Base-by-base conservation (phyloP, 805 yeast species). In the Tetrapisispora nanseiensis region DNA sequence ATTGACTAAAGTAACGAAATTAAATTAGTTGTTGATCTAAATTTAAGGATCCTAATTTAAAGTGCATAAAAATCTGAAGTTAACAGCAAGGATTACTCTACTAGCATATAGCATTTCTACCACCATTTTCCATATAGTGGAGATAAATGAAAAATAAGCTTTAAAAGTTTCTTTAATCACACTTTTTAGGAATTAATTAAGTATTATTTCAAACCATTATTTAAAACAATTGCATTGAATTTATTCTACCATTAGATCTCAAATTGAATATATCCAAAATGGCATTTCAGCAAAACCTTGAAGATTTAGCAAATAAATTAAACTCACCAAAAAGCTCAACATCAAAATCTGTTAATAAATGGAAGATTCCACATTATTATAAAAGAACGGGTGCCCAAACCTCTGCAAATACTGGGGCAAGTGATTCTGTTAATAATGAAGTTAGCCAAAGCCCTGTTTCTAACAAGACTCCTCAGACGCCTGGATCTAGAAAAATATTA, bases 361-460 rank as follows among this genome's bases (percentile, higher is more conserved):
- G 64, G 64, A 59, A 58, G 42, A 59, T 59, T 24, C 64, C 64
- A 10, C 64, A 59, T 43, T 59, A 59, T 39, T 59, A 59, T 40
- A 52, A 59, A 26, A 52, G 61, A 40, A 48, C 55, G 3, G 23
- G 18, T 19, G 29, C 44, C 1, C 39, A 30, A 41, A n/a, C n/a
- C n/a, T n/a, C n/a, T n/a, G n/a, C n/a, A n/a, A 36, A 31, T 3
- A 33, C 11, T 31, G 22, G 11, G 8, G 11, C 27, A 24, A 24
- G 27, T 24, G 27, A n/a, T n/a, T n/a, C n/a, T 15, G 4, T n/a
- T n/a, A 11, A 11, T 26, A n/a, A 26, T 11, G 29, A 5, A 11
- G 29, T 19, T 21, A 12, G 7, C 7, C 37, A 24, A 18, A 33
- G 23, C 29, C 40, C 41, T 13, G 35, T 41, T 15, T 40, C 43